Base-by-base conservation (phyloP, 2,329 filamentous ascomycete species). In the Nigrospora sphaerica region DNA sequence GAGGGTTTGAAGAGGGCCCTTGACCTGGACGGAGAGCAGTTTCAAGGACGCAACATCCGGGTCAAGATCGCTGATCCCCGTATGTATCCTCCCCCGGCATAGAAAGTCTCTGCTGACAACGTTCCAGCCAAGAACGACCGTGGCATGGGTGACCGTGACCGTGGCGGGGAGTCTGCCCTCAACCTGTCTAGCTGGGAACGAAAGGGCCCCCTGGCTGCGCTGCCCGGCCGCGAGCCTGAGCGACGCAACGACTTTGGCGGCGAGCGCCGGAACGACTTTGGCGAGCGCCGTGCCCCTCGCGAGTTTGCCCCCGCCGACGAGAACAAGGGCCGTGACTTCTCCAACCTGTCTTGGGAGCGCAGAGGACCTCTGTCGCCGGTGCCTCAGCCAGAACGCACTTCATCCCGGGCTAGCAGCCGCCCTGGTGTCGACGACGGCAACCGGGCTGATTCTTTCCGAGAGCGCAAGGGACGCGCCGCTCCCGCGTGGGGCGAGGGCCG, bases 51-150 rank as follows among this genome's bases (percentile, higher is more conserved):
- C 57, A 86, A 84, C 62, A 90, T 98, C 65, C 84, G 89, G 65
- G 85, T 97, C 64, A 96, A 91, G 74, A 85, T 98, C 63, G 95
- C 93, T 44, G 95, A 98, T 73, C 93, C 93, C 67, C 92, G 93
- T 98, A 85, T 70, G 90, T 80, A 40, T 43, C 39, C n/a, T 18
- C 40, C 12, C n/a, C 18, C 16, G 7, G 5, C 23, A 9, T 28
- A 28, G 23, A 28, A 28, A 28, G 23, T 28, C 5, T 28, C 12
- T 50, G 48, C 66, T 77, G 54, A 80, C 64, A 49, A 28, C 12
- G 39, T 14, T 56, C 44, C 58, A 96, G 91, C 91, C 64, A 95
- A 95, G 74, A 89, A 93, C 46, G 82, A 88, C 60, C 34, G 93
- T 46, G 82, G 89, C 60, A 28, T 44, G 18, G 80, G 78, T 33